Base-by-base conservation (phyloP, 2,329 filamentous ascomycete species). In the Drechslera avenae region DNA sequence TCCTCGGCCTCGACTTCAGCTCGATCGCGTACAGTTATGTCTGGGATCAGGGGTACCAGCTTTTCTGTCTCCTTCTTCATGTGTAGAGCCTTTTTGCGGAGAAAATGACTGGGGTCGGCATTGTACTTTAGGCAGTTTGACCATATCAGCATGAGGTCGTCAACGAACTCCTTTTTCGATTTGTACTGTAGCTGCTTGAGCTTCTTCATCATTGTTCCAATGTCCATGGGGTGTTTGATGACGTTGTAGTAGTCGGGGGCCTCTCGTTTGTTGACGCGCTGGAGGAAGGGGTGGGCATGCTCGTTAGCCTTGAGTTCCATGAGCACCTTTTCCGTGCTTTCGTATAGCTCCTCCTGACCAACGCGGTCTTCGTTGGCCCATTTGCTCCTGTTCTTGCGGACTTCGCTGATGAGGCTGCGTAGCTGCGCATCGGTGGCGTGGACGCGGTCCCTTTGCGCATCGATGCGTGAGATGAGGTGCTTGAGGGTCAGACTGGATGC, bases 31-130 rank as follows among this genome's bases (percentile, higher is more conserved):
- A 99, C 91, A 18, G 87, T 83, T 59, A 99, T 88, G 60, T 99
- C 94, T 0, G 94, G 94, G 55, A 99, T 99, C 33, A 97, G 78
- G 5, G 92, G 92, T 12, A 96, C 92, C 34, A 99, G 83, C 74
- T 97, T 97, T 75, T 97, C 93, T 1, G 94, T 96, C 75, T 97
- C 92, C 71, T 94, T 97, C 61, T 91, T 86, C 94, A 99, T 97
- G 59, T 91, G 90, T 52, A 96, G 86, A 10, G 94, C 94, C 81
- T 97, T 95, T 69, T 94, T 91, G 35, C 94, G 85, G 41, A 97
- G 79, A 19, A 90, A 90, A 67, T 97, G 91, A 54, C 86, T 86
- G 63, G 91, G 87, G 57, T 95, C 91, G 59, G 90, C 89, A 72
- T 99, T 99, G 75, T 97, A 99, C 66, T 89, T 91, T 48, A 99